A percentile compares a stretch with the other conserved stretches of the same genome.
Evolutionary conservation across 73 alveolate species (phyloP).

Genomic region (Tetrahymena elliotti): DNA sequence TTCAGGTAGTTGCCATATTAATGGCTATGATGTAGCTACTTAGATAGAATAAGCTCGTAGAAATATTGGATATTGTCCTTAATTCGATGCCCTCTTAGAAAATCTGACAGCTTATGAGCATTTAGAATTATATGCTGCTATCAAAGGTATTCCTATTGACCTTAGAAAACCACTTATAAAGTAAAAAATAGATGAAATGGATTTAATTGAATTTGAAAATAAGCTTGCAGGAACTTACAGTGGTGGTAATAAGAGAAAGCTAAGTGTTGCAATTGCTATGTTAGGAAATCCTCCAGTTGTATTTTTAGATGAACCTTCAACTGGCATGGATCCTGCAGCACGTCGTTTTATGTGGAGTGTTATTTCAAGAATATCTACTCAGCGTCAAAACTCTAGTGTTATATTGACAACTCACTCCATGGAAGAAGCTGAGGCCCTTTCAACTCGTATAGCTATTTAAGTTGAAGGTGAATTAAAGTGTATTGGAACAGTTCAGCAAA

Average conservation of each 20-base stretch:
- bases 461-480: constrained; percentile 90
- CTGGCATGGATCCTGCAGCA: constrained; percentile 99
- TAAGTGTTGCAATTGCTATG: constrained; percentile 97
- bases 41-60: constrained; percentile 79
- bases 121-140: constrained; percentile 83
- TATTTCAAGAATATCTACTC: constrained; percentile 80
- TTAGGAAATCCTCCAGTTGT: constrained; percentile 98
- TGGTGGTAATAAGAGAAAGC: constrained; percentile 97
- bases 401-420: constrained; percentile 91
- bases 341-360: constrained; percentile 97
- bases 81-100: constrained; percentile 92
- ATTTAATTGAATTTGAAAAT: constrained; percentile 66
- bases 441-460: constrained; percentile 88
- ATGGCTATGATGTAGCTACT: constrained; percentile 71
- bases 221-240: constrained; percentile 77
- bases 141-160: constrained; percentile 82
- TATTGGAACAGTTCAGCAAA: constrained; percentile 83
- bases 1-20: constrained; percentile 73
- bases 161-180: constrained; percentile 57
- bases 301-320: constrained; percentile 97
- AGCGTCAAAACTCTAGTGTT: constrained; percentile 81
- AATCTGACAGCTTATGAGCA: constrained; percentile 91
- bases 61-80: constrained; percentile 96
- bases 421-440: constrained; percentile 96
- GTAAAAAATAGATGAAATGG: constrained; percentile 82